Conservation (phyloP, 108 stramenopile species). For the Nitzschia sp. region DNA sequence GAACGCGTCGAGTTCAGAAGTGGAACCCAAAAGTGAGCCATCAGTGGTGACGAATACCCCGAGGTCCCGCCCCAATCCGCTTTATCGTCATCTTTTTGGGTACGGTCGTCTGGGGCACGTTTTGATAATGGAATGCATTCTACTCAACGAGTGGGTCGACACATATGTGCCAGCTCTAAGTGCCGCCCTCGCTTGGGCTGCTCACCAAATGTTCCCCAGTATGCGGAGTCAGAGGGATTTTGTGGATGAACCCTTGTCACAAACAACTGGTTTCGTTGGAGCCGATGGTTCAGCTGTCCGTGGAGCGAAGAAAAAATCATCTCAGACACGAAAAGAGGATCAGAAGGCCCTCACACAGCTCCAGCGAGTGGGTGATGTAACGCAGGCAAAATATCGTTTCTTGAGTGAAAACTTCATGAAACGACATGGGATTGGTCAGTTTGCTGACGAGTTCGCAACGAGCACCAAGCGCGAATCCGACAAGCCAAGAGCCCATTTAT, state of each 20-base stretch:
- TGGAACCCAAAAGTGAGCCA: not conserved
- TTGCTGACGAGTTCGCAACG: constrained; percentile 12
- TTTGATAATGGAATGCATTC: constrained; percentile 47
- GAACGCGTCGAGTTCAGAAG: not conserved
- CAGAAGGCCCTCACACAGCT: constrained; percentile 51
- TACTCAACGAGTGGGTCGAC: constrained; percentile 53
- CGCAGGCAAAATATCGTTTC: constrained; percentile 59
- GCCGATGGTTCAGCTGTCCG: constrained; percentile 29
- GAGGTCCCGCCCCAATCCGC: constrained; percentile 51
- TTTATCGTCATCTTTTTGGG: constrained; percentile 65
- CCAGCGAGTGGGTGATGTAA: constrained; percentile 48
- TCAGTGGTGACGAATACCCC: constrained; percentile 3
- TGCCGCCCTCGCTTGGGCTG: constrained; percentile 15
- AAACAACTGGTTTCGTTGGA: constrained; percentile 35
- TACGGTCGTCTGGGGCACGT: constrained; percentile 61
- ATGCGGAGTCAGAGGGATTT: not conserved
- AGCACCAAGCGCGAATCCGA: not conserved
- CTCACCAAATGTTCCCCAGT: constrained; percentile 15
- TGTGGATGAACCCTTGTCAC: not conserved
- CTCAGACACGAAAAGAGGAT: constrained; percentile 46
- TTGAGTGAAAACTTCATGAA: constrained; percentile 60
- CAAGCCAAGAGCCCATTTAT: constrained; percentile 18
- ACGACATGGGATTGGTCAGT: constrained; percentile 57
- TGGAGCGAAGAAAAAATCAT: constrained; percentile 31
- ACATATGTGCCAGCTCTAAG: constrained; percentile 55